Base-by-base conservation (phyloP, 305 asterid species). In the Fraxinus floribunda region DNA sequence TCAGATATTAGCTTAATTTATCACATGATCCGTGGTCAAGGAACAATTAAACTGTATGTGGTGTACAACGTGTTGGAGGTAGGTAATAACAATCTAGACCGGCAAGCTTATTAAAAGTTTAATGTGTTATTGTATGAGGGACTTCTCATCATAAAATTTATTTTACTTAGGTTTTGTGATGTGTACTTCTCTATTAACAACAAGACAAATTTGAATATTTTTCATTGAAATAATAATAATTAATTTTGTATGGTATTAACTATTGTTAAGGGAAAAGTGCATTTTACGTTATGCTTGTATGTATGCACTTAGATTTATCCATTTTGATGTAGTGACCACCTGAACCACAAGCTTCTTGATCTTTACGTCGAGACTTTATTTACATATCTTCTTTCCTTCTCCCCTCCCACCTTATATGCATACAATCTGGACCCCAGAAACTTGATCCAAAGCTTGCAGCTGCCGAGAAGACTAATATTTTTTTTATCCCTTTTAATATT, bases 1-100 rank as follows among this genome's bases (percentile, higher is more conserved):
- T 75, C 94, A 95, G 99, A 97, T 90, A 95, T 95, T 89, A 97
- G 99, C 91, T 89, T 93, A 86, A 97, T 97, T 86, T 97, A 97
- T 90, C 99, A 97, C 93, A 97, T 97, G 98, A 95, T 97, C 86
- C 99, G 99, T 66, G 99, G 99, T 81, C 99, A 97, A 91, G 98
- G 97, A 85, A 91, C 94, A 80, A 90, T 97, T 81, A 97, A 97
- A 87, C 97, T 97, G 80, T 97, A 95, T 55, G 99, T 97, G 86
- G 98, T 97, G 78, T 97, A 97, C 97, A 97, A 97, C 78, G 93
- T 97, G 81, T 87, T 97, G 90, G 99, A 97, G 99, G 99, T 97
- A 88, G 81, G 94, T 62, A 34, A 16, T 71, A 71, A 71, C 44
- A 5, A 71, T 34, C 44, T 34, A 32, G 78, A 34, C 15, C 13